Evolutionary conservation across 805 yeast genomes (phyloP).

Genomic region (Ogataea haglerorum): DNA sequence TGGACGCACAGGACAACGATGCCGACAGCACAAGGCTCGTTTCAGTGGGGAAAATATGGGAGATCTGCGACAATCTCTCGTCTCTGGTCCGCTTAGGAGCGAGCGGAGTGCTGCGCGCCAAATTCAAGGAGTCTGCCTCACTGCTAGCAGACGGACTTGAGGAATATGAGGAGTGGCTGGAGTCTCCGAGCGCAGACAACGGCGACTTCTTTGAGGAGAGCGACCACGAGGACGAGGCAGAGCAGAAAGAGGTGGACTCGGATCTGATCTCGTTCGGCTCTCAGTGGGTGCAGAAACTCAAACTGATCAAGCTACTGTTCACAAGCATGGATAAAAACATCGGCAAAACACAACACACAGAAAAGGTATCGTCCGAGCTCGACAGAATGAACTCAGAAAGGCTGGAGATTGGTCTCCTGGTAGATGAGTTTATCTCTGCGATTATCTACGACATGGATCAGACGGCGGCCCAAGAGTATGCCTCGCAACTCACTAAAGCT

Average conservation of each 20-base stretch:
- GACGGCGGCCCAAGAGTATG: constrained; percentile 30
- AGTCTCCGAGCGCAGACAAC: constrained; percentile 50
- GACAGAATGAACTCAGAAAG: constrained; percentile 47
- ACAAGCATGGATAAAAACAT: constrained; percentile 57
- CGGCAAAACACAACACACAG: constrained; percentile 34
- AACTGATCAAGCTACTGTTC: constrained; percentile 55
- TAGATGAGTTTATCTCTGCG: constrained; percentile 60
- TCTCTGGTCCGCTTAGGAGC: constrained; percentile 47
- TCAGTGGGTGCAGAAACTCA: constrained; percentile 50
- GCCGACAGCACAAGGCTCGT: constrained; percentile 42
- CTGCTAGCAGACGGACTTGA: constrained; percentile 60
- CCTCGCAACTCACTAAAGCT: constrained; percentile 19
- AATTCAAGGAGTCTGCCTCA: constrained; percentile 41
- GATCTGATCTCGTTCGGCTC: constrained; percentile 34
- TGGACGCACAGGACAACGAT: constrained; percentile 9
- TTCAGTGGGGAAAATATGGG: constrained; percentile 69
- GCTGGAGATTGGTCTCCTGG: constrained; percentile 38
- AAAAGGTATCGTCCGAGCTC: constrained; percentile 38
- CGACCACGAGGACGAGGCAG: constrained; percentile 25
- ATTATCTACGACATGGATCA: constrained; percentile 45
- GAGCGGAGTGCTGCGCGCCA: constrained; percentile 47
- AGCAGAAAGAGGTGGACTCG: constrained; percentile 22
- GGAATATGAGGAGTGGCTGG: constrained; percentile 68
- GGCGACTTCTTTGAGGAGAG: constrained; percentile 47
- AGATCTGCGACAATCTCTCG: constrained; percentile 51